phyloP scores from a whole-genome alignment of 2,329 filamentous ascomycete species.

The Trichoderma aggressivum region DNA sequence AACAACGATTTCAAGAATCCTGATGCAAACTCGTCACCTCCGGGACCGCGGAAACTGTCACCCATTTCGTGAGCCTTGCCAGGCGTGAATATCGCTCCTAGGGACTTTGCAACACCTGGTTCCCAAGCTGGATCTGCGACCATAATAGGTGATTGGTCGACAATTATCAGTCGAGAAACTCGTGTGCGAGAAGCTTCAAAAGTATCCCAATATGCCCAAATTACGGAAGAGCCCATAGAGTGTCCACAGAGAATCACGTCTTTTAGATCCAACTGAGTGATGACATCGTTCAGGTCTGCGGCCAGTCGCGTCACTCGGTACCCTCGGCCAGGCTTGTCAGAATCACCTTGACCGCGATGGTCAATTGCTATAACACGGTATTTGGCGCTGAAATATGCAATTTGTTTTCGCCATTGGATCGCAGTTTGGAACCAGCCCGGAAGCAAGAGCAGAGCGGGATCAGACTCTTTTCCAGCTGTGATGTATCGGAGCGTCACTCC shows the following conservation, averaged over 20 bases:
- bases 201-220: slow-evolving; percentile 34
- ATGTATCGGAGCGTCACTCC: slow-evolving; percentile 23
- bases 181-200: slow-evolving; percentile 26
- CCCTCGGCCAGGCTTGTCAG: slow-evolving; percentile 31
- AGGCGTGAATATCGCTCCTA: slow-evolving; percentile 26
- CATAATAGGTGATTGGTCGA: slow-evolving; percentile 30
- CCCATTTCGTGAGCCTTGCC: slow-evolving; percentile 12
- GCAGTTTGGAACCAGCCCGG: slow-evolving; percentile 34
- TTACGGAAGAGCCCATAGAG: slow-evolving; percentile 34
- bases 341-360: slow-evolving; percentile 34
- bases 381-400: slow-evolving; percentile 27
- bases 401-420: slow-evolving; percentile 32
- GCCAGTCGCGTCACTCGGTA: slow-evolving; percentile 30
- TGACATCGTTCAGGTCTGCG: slow-evolving; percentile 29
- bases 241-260: slow-evolving; percentile 33
- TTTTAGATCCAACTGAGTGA: slow-evolving; percentile 30
- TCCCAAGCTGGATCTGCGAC: slow-evolving; percentile 30
- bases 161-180: slow-evolving; percentile 29
- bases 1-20: slow-evolving; percentile 27
- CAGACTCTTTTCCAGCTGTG: slow-evolving; percentile 19
- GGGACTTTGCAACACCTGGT: slow-evolving; percentile 21
- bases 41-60: not conserved
- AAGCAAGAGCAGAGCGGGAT: slow-evolving; percentile 31
- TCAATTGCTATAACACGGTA: slow-evolving; percentile 34
- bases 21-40: slow-evolving; percentile 18